Base-by-base conservation (phyloP, 495 filamentous ascomycete genomes). In the Penicillium waksmanii region DNA sequence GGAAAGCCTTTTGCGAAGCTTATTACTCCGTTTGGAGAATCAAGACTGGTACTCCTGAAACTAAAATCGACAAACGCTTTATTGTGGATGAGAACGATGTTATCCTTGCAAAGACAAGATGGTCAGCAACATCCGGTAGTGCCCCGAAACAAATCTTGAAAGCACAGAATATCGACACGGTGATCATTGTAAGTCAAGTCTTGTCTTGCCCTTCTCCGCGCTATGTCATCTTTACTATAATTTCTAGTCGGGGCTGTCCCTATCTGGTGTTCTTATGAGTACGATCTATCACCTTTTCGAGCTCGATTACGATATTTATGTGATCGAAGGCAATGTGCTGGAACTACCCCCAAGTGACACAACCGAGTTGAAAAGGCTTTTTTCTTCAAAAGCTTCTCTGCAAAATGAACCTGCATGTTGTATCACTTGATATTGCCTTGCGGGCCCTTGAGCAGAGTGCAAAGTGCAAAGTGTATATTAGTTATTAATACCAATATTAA, bases 251-350 rank as follows among this genome's bases (percentile, higher is more conserved):
- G 77, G 77, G 2, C 43, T 82, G 34, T 70, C 63, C 18, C 72
- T 77, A 5, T 76, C 73, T 1, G 77, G 79, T 0, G 77, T 79
- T 11, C 69, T 81, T 5, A 70, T 77, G 73, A 66, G 61, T 36
- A 81, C 77, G 0, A 58, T 74, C 5, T 80, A 80, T 57, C 68
- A 73, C 18, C 43, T 82, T 25, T 82, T 79, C 53, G 76, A 80
- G 55, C 53, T 78, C 47, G 75, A 80, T 51, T 77, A 69, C 54
- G 65, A 76, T 25, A 68, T 81, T 35, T 78, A 70, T 58, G 72
- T 81, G 21, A 77, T 82, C 42, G 56, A 63, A 51, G 72, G 75
- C 46, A 80, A 77, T 52, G 76, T 77, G 8, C 34, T 81, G 33
- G 78, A 80, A 19, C 50, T 77, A 7, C 73, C 76, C 1, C 53